A percentile compares a stretch with the other conserved stretches of the same genome.
Conservation (phyloP, 129 eudicot species). For the Helichrysum umbraculigerum region DNA sequence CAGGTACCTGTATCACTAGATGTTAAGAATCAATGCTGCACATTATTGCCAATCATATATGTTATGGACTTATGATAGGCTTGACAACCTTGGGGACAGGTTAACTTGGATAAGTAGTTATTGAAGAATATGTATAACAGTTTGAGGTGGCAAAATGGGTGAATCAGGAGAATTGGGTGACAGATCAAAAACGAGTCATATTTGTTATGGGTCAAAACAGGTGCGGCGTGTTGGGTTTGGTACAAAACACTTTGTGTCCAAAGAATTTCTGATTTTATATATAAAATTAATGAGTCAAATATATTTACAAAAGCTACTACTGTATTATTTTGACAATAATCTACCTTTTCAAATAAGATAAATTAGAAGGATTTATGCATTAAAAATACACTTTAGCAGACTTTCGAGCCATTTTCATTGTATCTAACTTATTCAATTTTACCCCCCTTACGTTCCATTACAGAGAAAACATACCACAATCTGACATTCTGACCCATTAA, state of each 20-base stretch:
- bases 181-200: not conserved
- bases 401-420: not conserved
- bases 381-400: not conserved
- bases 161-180: not conserved
- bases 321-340: not conserved
- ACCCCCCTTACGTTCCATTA: not conserved
- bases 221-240: not conserved
- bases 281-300: not conserved
- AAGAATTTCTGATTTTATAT: no score
- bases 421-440: not conserved
- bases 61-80: not conserved
- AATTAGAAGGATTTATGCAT: not conserved
- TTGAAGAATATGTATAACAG: no score
- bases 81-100: not conserved
- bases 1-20: conserved; percentile 45
- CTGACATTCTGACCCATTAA: not conserved
- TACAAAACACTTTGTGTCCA: no score
- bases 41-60: not conserved
- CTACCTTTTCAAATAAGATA: not conserved
- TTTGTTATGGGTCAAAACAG: not conserved
- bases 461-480: not conserved
- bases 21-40: not conserved
- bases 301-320: not conserved
- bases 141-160: not conserved
- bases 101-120: not conserved